A percentile compares a stretch with the other conserved stretches of the same genome.
phyloP scores from a whole-genome alignment of 345 rosid genomes.

The Eucalyptus urophylla region DNA sequence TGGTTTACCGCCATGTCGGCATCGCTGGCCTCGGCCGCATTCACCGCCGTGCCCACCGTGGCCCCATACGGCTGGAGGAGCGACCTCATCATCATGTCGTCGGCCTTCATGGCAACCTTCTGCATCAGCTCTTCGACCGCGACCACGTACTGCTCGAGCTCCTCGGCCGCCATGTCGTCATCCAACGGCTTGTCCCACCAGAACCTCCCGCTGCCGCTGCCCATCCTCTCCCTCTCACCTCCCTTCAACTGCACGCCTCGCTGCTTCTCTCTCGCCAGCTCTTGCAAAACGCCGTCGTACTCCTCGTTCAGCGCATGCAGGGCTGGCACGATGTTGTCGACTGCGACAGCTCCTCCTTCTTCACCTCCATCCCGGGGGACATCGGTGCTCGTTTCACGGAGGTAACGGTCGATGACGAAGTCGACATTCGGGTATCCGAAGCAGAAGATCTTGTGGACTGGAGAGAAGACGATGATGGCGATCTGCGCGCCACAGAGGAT shows the following conservation, averaged over 20 bases:
- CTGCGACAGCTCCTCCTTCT: neutral
- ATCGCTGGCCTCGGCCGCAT: neutral
- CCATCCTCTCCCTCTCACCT: neutral
- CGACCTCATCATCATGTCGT: neutral
- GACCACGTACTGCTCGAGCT: neutral
- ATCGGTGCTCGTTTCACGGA: neutral
- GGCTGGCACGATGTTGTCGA: neutral
- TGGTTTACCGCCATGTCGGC: neutral
- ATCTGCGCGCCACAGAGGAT: neutral
- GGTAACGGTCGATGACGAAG: neutral
- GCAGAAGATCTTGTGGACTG: neutral
- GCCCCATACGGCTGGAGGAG: neutral
- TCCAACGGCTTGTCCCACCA: neutral
- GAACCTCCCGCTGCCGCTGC: neutral
- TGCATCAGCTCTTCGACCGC: neutral
- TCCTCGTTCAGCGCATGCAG: neutral
- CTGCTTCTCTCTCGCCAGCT: neutral
- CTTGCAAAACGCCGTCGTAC: neutral
- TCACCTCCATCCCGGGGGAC: neutral
- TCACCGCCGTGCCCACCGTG: neutral
- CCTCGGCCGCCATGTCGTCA: neutral
- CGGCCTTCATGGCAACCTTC: neutral
- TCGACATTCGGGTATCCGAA: neutral
- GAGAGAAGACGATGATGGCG: slow-evolving; percentile 2
- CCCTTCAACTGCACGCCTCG: neutral